A percentile compares a stretch with the other conserved stretches of the same genome.
Evolutionary conservation across 768 basidiomycete genomes (phyloP).

Genomic region (Boletus subcaerulescens): DNA sequence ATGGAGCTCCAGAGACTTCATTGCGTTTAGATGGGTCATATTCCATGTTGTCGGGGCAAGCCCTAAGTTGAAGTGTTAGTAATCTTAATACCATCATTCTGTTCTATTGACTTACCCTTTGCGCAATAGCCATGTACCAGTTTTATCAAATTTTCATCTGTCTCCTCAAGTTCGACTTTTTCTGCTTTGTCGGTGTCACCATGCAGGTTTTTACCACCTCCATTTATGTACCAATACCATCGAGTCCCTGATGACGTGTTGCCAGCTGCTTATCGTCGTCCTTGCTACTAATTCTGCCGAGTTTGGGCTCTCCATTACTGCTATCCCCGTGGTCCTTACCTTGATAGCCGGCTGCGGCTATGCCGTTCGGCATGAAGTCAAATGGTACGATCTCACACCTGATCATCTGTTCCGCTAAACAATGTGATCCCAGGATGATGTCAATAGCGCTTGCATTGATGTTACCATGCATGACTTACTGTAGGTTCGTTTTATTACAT

Average conservation of each 20-base stretch:
- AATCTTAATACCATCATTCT: background rate
- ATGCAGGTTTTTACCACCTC: slow-evolving; percentile 59
- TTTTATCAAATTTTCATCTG: slow-evolving; percentile 87
- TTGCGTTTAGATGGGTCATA: slow-evolving; percentile 70
- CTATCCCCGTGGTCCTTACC: slow-evolving; percentile 74
- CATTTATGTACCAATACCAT: background rate
- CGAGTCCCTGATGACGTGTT: background rate
- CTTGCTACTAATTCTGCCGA: slow-evolving; percentile 62
- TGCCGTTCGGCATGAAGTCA: slow-evolving; percentile 79
- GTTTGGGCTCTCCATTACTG: slow-evolving; percentile 78
- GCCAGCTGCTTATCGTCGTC: slow-evolving; percentile 80
- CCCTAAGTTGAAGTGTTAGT: slow-evolving; percentile 76
- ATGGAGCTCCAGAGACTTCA: background rate
- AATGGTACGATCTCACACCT: slow-evolving; percentile 49
- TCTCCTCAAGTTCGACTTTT: slow-evolving; percentile 88
- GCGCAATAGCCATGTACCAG: slow-evolving; percentile 72
- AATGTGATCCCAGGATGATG: slow-evolving; percentile 53
- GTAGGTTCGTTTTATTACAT: slow-evolving; percentile 41
- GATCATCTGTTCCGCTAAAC: background rate
- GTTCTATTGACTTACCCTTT: slow-evolving; percentile 1
- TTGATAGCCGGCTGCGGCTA: slow-evolving; percentile 63
- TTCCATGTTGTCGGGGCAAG: slow-evolving; percentile 89
- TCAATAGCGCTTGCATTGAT: slow-evolving; percentile 66
- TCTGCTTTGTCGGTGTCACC: slow-evolving; percentile 82
- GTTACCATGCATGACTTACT: slow-evolving; percentile 74